Evolutionary conservation across 2,329 filamentous ascomycete genomes (phyloP), one percentile per base, ranked within the genome.

Genomic region (Fusarium domesticum): DNA sequence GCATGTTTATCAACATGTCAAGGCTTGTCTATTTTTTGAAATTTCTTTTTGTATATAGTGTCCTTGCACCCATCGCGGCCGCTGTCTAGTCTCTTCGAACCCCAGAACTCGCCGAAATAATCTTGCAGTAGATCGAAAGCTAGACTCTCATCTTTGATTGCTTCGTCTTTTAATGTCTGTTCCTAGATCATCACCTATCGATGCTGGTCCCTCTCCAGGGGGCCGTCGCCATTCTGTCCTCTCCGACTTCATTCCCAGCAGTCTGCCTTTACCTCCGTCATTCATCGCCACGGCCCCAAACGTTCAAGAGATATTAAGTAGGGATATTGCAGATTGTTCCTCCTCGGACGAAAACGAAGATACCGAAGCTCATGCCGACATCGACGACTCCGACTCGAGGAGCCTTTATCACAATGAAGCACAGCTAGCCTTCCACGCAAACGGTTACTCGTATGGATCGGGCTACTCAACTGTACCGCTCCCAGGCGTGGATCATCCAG

Each of bases 301-400:
- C 16, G 47, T 44, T 15, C 47, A 51, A 2, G 52, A 58, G 14
- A 58, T 58, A 7, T 14, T 58, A 1, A 47, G 17, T 18, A 39
- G 42, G 18, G 55, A 58, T 8, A 58, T 58, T 7, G 53, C 46
- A 11, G 55, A 58, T 0, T 58, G 55, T 35, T 58, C 55, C 1
- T 58, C 55, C 3, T 45, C 38, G 1, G 55, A 53, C 7, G 55
- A 54, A 4, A 32, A 50, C 6, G 23, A 19, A 18, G 39, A 53
- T 14, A 33, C 45, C 20, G 50, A 58, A 35, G 37, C 20, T 1
- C 33, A 43, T 15, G 6, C 43, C 1, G 8, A 15, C 12, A 17
- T 20, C 10, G 35, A 23, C 6, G 48, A 46, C 1, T 33, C 54
- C 2, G 52, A 54, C 2, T 45, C 38, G 1, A 31, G 45, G 14